phyloP scores from a whole-genome alignment of 371 early-diverging fungal genomes.

The Mucor saturninus region DNA sequence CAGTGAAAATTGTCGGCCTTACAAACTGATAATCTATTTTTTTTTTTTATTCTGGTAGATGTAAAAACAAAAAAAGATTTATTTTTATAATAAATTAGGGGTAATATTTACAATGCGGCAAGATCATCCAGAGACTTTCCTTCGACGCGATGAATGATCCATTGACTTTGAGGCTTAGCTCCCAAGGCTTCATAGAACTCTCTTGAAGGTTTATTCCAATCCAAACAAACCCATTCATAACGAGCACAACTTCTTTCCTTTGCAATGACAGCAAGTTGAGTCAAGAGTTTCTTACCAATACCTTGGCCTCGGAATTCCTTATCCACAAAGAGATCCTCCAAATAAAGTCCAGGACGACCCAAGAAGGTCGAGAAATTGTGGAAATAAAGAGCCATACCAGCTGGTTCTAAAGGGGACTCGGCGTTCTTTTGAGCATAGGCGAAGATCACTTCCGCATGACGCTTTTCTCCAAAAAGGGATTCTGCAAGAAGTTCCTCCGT shows the following conservation, averaged over 20 bases:
- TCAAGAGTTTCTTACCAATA: slow-evolving; percentile 74
- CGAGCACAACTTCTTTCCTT: slow-evolving; percentile 71
- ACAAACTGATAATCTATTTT: too few species aligned
- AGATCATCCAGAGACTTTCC: slow-evolving; percentile 62
- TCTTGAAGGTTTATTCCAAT: slow-evolving; percentile 26
- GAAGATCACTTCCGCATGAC: slow-evolving; percentile 71
- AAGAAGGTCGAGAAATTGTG: slow-evolving; percentile 82
- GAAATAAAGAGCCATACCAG: slow-evolving; percentile 83
- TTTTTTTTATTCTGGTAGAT: too few species aligned
- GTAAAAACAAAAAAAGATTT: not conserved
- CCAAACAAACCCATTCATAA: slow-evolving; percentile 70
- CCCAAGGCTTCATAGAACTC: slow-evolving; percentile 66
- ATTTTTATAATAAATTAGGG: not conserved
- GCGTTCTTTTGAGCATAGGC: slow-evolving; percentile 53
- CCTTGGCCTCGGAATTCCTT: slow-evolving; percentile 71
- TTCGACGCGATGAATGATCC: slow-evolving; percentile 72
- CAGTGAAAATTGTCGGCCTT: too few species aligned
- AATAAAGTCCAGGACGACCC: slow-evolving; percentile 78
- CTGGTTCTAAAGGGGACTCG: slow-evolving; percentile 47
- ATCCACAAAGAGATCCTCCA: slow-evolving; percentile 82
- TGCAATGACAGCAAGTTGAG: slow-evolving; percentile 70
- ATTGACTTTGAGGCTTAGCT: slow-evolving; percentile 65
- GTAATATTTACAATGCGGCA: slow-evolving; percentile 39
- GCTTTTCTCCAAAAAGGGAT: slow-evolving; percentile 67
- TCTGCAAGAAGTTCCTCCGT: slow-evolving; percentile 67